These are phyloP conservation scores for Debaryomycetaceae sp. DNA, from an alignment of 1,139 yeast genomes.

Conservation along the genomic window DNA sequence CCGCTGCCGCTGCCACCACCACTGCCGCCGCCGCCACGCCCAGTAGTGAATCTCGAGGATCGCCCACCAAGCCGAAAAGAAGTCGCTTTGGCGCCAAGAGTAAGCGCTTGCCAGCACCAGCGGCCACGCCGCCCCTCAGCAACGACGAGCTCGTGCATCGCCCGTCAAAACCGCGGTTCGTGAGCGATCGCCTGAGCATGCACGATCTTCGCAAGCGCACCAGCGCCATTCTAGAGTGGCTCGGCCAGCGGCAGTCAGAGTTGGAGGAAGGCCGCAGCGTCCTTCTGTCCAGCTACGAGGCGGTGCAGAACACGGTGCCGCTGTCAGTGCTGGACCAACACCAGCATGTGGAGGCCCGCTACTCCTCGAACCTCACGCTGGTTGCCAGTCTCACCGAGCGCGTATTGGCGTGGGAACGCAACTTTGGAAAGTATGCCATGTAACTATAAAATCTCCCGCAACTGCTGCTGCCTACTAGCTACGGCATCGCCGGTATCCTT, in stretches of 20 bases:
- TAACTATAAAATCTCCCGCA: conserved; percentile 18
- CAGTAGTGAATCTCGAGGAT: conserved; percentile 2
- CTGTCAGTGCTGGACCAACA: conserved; percentile 4
- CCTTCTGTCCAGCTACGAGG: conserved; percentile 37
- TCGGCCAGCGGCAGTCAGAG: conserved; percentile 76
- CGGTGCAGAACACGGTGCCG: conserved; percentile 4
- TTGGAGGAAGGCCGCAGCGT: conserved; percentile 57
- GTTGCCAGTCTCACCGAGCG: conserved; percentile 65
- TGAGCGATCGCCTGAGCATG: conserved; percentile 61
- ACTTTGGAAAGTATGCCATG: conserved; percentile 48
- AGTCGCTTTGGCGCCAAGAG: conserved; percentile 4
- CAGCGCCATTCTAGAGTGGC: conserved; percentile 82
- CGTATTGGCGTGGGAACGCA: conserved; percentile 68
- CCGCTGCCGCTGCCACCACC: conserved; percentile 6
- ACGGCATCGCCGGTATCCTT: conserved; percentile 1
- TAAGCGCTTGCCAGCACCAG: not conserved
- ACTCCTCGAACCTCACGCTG: conserved; percentile 44
- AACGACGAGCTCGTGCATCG: conserved; percentile 41
- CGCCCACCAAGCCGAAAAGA: conserved; percentile 4
- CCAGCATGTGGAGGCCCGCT: conserved; percentile 21
- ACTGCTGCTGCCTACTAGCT: conserved; percentile 10
- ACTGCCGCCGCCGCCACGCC: conserved; percentile 7
- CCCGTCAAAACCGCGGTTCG: conserved; percentile 74
- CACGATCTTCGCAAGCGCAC: conserved; percentile 81
- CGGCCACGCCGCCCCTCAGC: conserved; percentile 8